Base-by-base conservation (phyloP, 106 monocot genomes). In the Amphibolis antarctica region DNA sequence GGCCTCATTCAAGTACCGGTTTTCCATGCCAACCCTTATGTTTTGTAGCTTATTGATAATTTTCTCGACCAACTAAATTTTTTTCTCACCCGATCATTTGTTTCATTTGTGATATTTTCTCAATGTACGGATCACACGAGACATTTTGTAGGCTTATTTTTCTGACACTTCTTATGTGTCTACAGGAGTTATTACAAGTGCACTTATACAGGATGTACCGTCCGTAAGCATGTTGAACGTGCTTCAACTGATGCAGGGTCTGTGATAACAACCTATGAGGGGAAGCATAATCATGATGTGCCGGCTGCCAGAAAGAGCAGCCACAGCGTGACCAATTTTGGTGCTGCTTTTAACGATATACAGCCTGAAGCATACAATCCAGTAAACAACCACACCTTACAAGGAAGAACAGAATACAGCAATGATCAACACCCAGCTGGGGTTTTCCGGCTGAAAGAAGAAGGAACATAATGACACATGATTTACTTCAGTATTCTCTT, bases 111-210 rank as follows among this genome's bases (percentile, higher is more conserved):
- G 36, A 4, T 2, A 36, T 36, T 36, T 36, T 36, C 36, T n/a
- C 36, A 36, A 36, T 2, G 36, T 36, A 36, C n/a, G n/a, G 7
- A 36, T 36, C 4, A 4, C 7, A 2, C 7, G 36, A 36, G 7
- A 7, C 36, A 36, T 36, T 36, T 7, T 7, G 7, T 4, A 36
- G 36, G 36, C 36, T 36, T 36, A 7, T 36, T 4, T 36, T 4
- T 36, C 36, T 36, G 36, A 36, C 36, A 4, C 36, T 36, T 36
- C 36, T 7, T 36, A 7, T 36, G 36, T 36, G 36, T 7, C 36
- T 36, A 36, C 78, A 88, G 93, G 88, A 93, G 93, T 70, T 93
- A 88, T 69, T 93, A 88, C 83, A 88, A 83, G 66, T 93, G 88
- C 72, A 92, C 92, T 21, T 66, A 54, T 55, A 31, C 44, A 1